Conservation (phyloP, 2,329 filamentous ascomycete genomes). For the Atkinsonella texensis region DNA sequence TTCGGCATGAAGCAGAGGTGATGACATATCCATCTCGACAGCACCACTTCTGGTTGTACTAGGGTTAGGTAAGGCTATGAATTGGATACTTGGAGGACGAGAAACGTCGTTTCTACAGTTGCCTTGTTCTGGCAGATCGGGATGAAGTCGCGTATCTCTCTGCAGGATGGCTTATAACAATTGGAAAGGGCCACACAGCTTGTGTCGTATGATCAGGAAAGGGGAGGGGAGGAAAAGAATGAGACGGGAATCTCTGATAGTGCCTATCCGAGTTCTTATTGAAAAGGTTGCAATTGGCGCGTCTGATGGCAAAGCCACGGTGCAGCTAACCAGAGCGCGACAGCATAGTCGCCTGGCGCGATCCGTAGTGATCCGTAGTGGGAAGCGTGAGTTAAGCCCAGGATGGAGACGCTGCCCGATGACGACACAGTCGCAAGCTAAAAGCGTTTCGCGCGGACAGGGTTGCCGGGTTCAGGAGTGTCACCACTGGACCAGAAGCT, state of each 20-base stretch:
- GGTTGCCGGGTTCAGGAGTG: background rate
- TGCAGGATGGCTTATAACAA: background rate
- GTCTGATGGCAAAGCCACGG: background rate
- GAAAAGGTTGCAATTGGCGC: background rate
- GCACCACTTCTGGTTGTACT: background rate
- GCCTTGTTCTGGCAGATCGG: background rate
- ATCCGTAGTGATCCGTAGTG: background rate
- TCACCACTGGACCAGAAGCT: background rate
- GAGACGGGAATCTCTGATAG: background rate
- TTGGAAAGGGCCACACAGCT: background rate
- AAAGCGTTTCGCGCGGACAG: background rate
- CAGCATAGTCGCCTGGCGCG: conserved; percentile 2
- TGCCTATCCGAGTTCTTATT: background rate
- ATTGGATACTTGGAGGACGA: background rate
- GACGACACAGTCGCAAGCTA: background rate
- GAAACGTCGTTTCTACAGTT: background rate
- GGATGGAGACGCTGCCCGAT: background rate
- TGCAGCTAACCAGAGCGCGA: background rate
- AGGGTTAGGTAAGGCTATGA: background rate
- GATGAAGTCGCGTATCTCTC: background rate
- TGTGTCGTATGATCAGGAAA: background rate
- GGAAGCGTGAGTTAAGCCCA: background rate
- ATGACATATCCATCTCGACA: background rate
- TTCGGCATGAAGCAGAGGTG: conserved; percentile 6
- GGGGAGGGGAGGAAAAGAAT: background rate